Conservation (phyloP, 1,284 basidiomycete genomes). For the Cryptococcus sp. region DNA sequence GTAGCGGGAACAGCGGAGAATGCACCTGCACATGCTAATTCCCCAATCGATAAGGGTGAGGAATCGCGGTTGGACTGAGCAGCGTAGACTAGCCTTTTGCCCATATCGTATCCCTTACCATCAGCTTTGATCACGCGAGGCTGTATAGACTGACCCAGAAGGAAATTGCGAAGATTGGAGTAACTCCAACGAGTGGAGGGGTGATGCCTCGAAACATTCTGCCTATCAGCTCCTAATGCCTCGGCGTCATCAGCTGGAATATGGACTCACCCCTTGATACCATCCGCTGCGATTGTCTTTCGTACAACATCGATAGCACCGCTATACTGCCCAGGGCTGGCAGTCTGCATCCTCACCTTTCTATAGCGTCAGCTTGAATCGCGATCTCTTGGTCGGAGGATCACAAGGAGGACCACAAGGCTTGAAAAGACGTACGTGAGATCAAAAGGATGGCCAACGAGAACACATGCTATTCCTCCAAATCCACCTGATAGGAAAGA, state of each 20-base stretch:
- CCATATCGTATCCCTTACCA: conserved; percentile 84
- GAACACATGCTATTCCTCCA: conserved; percentile 60
- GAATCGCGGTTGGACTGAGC: conserved; percentile 45
- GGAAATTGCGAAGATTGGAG: conserved; percentile 96
- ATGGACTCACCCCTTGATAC: conserved; percentile 68
- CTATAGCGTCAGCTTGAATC: neutral
- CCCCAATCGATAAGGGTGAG: conserved; percentile 64
- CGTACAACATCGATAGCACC: conserved; percentile 91
- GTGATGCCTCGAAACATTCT: conserved; percentile 96
- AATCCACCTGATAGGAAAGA: conserved; percentile 87
- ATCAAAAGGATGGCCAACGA: conserved; percentile 91
- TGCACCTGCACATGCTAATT: conserved; percentile 91
- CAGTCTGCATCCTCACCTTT: conserved; percentile 94
- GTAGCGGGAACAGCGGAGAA: conserved; percentile 92
- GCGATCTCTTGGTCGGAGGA: neutral
- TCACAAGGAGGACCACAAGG: neutral
- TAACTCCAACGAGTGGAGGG: conserved; percentile 91
- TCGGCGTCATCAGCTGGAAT: neutral
- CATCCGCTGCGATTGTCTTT: conserved; percentile 85
- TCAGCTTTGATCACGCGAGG: conserved; percentile 3
- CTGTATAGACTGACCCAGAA: conserved; percentile 71
- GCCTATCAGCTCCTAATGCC: conserved; percentile 2
- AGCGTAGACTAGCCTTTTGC: conserved; percentile 79
- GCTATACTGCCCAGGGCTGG: conserved; percentile 80
- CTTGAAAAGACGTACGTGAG: conserved; percentile 54